Base-by-base conservation (phyloP, 2,329 filamentous ascomycete genomes). In the Chaetomiaceae sp. region DNA sequence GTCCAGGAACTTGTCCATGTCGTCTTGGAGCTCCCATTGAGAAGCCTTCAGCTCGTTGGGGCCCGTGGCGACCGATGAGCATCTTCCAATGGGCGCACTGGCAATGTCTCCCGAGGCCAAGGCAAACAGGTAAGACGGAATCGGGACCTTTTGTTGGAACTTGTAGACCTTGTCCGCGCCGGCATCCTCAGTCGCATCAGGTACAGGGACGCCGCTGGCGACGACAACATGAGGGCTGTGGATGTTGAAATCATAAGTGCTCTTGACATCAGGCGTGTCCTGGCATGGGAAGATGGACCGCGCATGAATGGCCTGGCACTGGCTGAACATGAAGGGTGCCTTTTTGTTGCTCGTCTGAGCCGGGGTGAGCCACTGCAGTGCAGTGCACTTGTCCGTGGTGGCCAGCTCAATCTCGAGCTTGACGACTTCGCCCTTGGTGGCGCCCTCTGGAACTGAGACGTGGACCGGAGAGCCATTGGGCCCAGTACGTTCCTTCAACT, bases 241-340 rank as follows among this genome's bases (percentile, higher is more conserved):
- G 65, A 99, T 86, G 65, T 86, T 87, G 75, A 96, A 96, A 58
- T 85, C 84, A 71, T 91, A 90, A 1, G 90, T 95, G n/a, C 89
- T 90, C 75, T 99, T 99, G 64, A 96, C 88, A 68, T 96, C 92
- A 3, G 94, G 94, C 1, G 94, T 97, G 67, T 99, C 94, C 74
- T 97, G 92, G 71, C 92, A 97, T 6, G 94, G 94, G 70, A 97
- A 95, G 56, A 97, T 81, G 43, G 90, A 95, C 55, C 94, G 85
- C 38, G 89, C 90, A 65, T 97, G 91, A 65, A 96, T 97, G 49
- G 92, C 91, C 75, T 99, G 92, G 70, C 91, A 96, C 75, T 97
- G 94, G 40, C 89, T 95, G 75, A 97, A 97, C 85, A 97, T 92
- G 72, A 96, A 97, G 1, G 92, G 92, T 61, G 95, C 87, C 71